Base-by-base conservation (phyloP, 2,329 filamentous ascomycete genomes). In the Diplodia corticola region DNA sequence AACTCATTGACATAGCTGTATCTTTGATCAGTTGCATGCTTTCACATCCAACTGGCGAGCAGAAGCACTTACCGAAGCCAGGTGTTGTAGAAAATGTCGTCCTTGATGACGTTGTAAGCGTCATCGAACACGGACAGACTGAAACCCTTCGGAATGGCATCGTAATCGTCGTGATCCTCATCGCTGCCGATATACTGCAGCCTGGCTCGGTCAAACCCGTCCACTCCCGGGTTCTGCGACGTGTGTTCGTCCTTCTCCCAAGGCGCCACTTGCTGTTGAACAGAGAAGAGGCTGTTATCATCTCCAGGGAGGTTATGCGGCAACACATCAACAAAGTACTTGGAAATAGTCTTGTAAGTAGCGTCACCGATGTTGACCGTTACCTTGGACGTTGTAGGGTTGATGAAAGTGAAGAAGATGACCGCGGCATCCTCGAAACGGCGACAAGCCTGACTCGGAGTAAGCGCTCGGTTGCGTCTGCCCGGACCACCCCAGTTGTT, bases 21-120 rank as follows among this genome's bases (percentile, higher is more conserved):
- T 20, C 6, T 28, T 15, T 35, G 35, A 51, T 64, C 44, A 50
- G 46, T 28, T 20, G 22, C 17, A 20, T 54, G 28, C 22, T 35
- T 30, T 20, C n/a, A 53, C 17, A 33, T 35, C 20, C n/a, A 6
- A 13, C 12, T n/a, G 10, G 33, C 33, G 10, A 35, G 10, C 12
- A 5, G 7, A 12, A 3, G 24, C 5, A 65, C 63, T 55, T 55
- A 87, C 71, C 84, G 86, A 33, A 84, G 84, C 88, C 88, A 90
- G 0, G 88, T 90, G 72, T 90, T 90, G 15, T 87, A 89, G 67
- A 89, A 77, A 2, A 90, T 87, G 5, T 90, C 80, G 67, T 89
- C 88, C 75, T 88, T 89, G 76, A 90, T 85, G 70, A 82, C 84
- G n/a, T 76, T 75, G 71, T 88, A 82, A 0, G 87, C 85, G 4